Percentiles rank a stretch among this genome's conserved stretches.
Conservation (phyloP, 2,329 filamentous ascomycete genomes). For the Colletotrichum tropicale region DNA sequence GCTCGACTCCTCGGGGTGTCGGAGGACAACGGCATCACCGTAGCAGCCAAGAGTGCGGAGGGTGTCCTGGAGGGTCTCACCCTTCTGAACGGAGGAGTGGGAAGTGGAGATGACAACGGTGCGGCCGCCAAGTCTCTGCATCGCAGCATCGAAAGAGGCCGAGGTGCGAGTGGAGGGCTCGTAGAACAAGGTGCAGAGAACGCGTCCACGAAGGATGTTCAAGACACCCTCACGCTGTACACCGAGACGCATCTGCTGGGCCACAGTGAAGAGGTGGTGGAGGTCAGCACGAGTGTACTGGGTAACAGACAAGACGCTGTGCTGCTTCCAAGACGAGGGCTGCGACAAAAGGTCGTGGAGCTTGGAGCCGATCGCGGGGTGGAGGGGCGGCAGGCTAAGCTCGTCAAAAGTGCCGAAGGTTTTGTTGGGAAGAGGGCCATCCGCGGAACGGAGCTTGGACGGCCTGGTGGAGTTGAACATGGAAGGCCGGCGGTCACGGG, state of each 20-base stretch:
- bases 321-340: slow-evolving; percentile 83
- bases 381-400: slow-evolving; percentile 50
- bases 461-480: slow-evolving; percentile 33
- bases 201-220: slow-evolving; percentile 81
- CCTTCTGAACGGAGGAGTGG: slow-evolving; percentile 90
- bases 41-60: slow-evolving; percentile 94
- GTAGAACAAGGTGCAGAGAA: slow-evolving; percentile 94
- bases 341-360: slow-evolving; percentile 76
- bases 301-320: slow-evolving; percentile 89
- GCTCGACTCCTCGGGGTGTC: slow-evolving; percentile 84
- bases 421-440: neutral
- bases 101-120: slow-evolving; percentile 82
- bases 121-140: slow-evolving; percentile 94
- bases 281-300: slow-evolving; percentile 88
- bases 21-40: slow-evolving; percentile 92
- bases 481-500: slow-evolving; percentile 35
- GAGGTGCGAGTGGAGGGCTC: slow-evolving; percentile 97
- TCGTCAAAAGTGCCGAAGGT: slow-evolving; percentile 39
- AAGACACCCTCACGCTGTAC: slow-evolving; percentile 92
- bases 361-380: slow-evolving; percentile 60
- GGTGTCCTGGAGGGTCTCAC: slow-evolving; percentile 91
- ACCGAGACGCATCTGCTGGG: slow-evolving; percentile 95
- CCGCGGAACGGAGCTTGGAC: slow-evolving; percentile 32
- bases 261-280: slow-evolving; percentile 93
- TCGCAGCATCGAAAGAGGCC: slow-evolving; percentile 94